Evolutionary conservation across 23 red algal species (phyloP).

Genomic region (Chondrus crispus): DNA sequence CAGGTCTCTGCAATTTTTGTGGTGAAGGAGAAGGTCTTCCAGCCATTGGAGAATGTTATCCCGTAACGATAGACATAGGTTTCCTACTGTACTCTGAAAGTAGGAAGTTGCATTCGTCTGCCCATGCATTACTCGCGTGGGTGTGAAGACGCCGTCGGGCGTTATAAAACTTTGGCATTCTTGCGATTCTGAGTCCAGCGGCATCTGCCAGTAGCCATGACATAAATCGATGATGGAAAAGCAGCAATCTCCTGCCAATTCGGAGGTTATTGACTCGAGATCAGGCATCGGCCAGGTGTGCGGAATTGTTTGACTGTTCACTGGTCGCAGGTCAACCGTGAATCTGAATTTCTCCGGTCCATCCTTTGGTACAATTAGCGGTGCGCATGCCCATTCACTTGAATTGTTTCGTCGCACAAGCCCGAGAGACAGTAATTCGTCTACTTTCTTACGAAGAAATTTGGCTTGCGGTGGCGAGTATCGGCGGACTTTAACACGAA

Average conservation of each 20-base stretch:
- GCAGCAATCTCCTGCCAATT: neutral
- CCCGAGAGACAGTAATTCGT: neutral
- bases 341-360: neutral
- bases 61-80: neutral
- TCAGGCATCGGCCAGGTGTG: neutral
- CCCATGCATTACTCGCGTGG: neutral
- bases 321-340: neutral
- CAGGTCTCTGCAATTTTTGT: neutral
- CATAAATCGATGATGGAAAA: neutral
- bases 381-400: neutral
- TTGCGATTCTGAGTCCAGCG: neutral
- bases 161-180: neutral
- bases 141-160: neutral
- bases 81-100: neutral
- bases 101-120: neutral
- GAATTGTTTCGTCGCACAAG: neutral
- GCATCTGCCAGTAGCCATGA: conserved; percentile 3
- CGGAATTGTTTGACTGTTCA: neutral
- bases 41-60: neutral
- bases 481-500: neutral
- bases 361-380: neutral
- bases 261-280: neutral
- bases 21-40: neutral
- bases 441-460: neutral
- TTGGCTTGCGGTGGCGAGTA: neutral